A percentile compares a stretch with the other conserved stretches of the same genome.
phyloP scores from a whole-genome alignment of 768 basidiomycete genomes.

The Nidularia pulvinata region DNA sequence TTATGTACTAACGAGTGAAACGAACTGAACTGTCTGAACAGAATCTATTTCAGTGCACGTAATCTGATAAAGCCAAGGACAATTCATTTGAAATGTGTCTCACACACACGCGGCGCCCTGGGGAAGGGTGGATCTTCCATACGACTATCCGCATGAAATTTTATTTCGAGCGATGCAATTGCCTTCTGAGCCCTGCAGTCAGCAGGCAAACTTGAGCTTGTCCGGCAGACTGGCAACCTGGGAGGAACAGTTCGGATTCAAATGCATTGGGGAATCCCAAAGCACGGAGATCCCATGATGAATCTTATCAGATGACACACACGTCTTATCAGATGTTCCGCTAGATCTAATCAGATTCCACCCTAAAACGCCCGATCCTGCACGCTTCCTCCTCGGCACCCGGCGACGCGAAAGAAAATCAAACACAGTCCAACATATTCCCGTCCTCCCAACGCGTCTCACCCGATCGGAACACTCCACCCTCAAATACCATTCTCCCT shows the following conservation, averaged over 20 bases:
- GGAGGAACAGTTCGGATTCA: background rate
- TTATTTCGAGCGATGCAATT: too few species aligned
- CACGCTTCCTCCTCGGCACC: too few species aligned
- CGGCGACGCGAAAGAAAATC: too few species aligned
- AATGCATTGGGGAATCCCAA: background rate
- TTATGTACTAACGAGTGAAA: background rate
- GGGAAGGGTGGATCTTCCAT: too few species aligned
- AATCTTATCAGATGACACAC: conserved; percentile 8
- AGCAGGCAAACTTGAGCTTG: too few species aligned
- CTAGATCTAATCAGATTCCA: conserved; percentile 32
- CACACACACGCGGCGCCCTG: background rate
- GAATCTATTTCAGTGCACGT: background rate
- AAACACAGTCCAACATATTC: too few species aligned
- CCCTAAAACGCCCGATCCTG: conserved; percentile 9
- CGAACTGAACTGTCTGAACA: conserved; percentile 2
- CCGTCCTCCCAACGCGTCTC: background rate
- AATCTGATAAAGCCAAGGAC: conserved; percentile 15
- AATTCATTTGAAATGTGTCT: too few species aligned
- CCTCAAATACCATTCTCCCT: background rate
- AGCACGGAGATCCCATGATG: background rate
- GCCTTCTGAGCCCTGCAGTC: too few species aligned
- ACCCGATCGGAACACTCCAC: background rate
- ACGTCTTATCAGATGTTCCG: too few species aligned
- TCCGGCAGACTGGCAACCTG: too few species aligned
- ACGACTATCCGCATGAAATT: too few species aligned